Percentiles rank a stretch among this genome's conserved stretches.
Evolutionary conservation across 1,139 yeast species (phyloP).

Genomic region (Suhomyces bribrorum): DNA sequence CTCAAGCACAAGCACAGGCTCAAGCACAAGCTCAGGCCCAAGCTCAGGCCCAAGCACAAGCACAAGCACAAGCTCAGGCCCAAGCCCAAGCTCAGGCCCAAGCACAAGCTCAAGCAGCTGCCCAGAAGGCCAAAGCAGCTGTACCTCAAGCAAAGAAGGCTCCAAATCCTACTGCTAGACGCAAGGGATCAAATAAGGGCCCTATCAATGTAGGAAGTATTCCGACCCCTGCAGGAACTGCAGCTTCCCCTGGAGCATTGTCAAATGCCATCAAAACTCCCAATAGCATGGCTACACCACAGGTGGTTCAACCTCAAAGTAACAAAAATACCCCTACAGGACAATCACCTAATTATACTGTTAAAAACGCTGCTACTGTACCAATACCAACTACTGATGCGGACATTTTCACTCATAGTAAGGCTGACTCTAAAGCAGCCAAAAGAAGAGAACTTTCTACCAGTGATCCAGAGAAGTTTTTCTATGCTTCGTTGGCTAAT

Average conservation of each 20-base stretch:
- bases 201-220: conserved; percentile 21
- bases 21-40: conserved; percentile 13
- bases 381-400: conserved; percentile 21
- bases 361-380: conserved; percentile 14
- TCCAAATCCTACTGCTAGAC: conserved; percentile 21
- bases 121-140: conserved; percentile 15
- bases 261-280: conserved; percentile 48
- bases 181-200: conserved; percentile 29
- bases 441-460: conserved; percentile 50
- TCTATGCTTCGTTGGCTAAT: conserved; percentile 53
- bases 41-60: conserved; percentile 11
- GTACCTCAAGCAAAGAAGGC: conserved; percentile 20
- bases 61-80: conserved; percentile 15
- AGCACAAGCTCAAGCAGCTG: not conserved
- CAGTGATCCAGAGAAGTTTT: conserved; percentile 51
- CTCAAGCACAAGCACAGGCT: conserved; percentile 11
- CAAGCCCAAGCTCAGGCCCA: conserved; percentile 9
- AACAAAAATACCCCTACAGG: conserved; percentile 46
- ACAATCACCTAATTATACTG: conserved; percentile 37
- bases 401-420: conserved; percentile 26
- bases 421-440: conserved; percentile 36
- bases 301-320: conserved; percentile 36
- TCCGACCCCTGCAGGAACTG: conserved; percentile 42
- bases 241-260: conserved; percentile 44
- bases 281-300: conserved; percentile 48